Base-by-base conservation (phyloP, 2,329 filamentous ascomycete species). In the Phyllachora maydis region DNA sequence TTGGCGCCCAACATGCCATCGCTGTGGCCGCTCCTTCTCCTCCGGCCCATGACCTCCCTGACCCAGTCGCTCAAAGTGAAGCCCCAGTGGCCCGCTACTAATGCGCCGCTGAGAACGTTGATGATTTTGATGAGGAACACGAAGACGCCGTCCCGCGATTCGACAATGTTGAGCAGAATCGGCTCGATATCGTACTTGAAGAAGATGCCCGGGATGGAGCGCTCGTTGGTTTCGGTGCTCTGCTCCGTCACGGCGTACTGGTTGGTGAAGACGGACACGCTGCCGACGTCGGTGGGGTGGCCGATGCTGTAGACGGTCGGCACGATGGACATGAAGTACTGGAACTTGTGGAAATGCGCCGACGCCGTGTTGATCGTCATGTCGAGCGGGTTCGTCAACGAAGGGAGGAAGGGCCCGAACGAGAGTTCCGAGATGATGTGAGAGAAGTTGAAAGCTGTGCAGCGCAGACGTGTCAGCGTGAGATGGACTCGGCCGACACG, bases 151-250 rank as follows among this genome's bases (percentile, higher is more conserved):
- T 73, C 71, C 40, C 82, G 68, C 39, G 70, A 68, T 52, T 95
- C 85, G 30, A 74, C 73, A 19, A 98, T 73, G 14, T 75, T 72
- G 25, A 98, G 57, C 45, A 88, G 54, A 37, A 98, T 83, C 2
- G 88, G 88, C 56, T 98, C 88, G 37, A 98, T 93, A 45, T 95
- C 85, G 52, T 91, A 98, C 54, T 95, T 98, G 63, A 98, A 78
- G 45, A 95, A 98, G 31, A 98, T 69, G 16, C 88, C 88, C 0
- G 88, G 88, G 1, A 93, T 65, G 28, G 56, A 52, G 35, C 58
- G 68, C 38, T 90, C 75, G 26, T 59, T 54, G 19, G 90, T 62
- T 17, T 58, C 52, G 38, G 71, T 66, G 36, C 65, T 74, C 54
- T 95, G 83, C 42, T 83, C 79, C 1, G 83, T 95, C 1, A 92